phyloP scores from a whole-genome alignment of 140 eudicot species.

The Senecio squalidus region DNA sequence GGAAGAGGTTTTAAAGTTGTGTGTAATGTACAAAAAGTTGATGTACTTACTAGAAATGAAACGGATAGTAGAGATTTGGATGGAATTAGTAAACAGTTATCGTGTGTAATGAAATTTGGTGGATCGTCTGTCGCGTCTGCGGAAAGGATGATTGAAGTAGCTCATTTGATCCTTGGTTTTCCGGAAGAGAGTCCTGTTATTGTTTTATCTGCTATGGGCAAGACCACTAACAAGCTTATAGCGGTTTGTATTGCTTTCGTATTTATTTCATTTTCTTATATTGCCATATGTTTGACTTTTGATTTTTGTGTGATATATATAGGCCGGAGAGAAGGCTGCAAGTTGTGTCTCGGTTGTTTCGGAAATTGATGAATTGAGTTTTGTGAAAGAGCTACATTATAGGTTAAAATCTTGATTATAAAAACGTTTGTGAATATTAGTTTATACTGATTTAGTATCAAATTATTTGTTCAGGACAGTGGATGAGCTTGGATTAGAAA shows the following conservation, averaged over 20 bases:
- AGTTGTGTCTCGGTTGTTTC: conserved; percentile 60
- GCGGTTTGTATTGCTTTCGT: conserved; percentile 28
- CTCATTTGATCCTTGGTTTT: conserved; percentile 69
- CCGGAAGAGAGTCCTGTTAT: conserved; percentile 84
- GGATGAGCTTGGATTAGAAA: conserved; percentile 72
- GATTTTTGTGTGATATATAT: background rate
- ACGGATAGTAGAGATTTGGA: conserved; percentile 17
- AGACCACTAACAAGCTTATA: conserved; percentile 80
- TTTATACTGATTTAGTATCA: conserved; percentile 1
- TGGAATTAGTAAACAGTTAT: conserved; percentile 32
- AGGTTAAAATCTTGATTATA: conserved; percentile 30
- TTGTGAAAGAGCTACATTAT: conserved; percentile 66
- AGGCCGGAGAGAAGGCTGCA: conserved; percentile 92
- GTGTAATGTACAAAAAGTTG: conserved; percentile 33
- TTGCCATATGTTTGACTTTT: background rate
- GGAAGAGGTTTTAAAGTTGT: conserved; percentile 26
- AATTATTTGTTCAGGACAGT: conserved; percentile 46
- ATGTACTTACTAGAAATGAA: conserved; percentile 34
- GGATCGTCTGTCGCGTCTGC: conserved; percentile 90
- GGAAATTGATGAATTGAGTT: conserved; percentile 66
- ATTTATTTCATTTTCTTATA: background rate
- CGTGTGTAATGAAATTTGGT: conserved; percentile 96
- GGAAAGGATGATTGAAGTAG: conserved; percentile 77
- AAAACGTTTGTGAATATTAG: background rate
- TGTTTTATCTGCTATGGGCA: conserved; percentile 94